Conservation (phyloP, 306 rosid genomes). For the Corylus heterophylla region DNA sequence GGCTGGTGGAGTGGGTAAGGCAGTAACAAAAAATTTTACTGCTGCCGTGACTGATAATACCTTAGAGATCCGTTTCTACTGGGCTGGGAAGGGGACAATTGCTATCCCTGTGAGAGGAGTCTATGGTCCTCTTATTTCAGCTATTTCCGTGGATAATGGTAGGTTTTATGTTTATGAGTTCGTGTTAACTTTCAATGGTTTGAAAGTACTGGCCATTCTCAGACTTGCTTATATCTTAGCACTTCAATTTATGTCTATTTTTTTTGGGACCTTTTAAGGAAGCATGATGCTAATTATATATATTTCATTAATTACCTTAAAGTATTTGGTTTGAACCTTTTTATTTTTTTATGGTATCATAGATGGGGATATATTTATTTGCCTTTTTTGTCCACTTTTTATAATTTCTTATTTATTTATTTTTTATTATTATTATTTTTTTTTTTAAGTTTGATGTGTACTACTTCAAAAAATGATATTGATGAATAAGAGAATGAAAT, state of each 20-base stretch:
- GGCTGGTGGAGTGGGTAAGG: constrained; percentile 38
- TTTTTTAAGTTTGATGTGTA: not conserved
- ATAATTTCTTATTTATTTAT: too few relatives aligned
- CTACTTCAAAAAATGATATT: not conserved
- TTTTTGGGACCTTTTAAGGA: not conserved
- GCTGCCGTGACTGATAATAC: constrained; percentile 9
- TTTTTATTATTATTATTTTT: too few relatives aligned
- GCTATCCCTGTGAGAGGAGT: constrained; percentile 34
- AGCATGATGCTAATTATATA: not conserved
- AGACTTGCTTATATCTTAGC: not conserved
- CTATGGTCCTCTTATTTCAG: constrained; percentile 54
- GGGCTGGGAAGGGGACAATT: constrained; percentile 54
- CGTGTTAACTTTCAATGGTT: not conserved
- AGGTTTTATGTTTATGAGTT: too few relatives aligned
- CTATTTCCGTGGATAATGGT: constrained; percentile 39
- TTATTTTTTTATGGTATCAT: not conserved
- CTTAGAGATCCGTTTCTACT: constrained; percentile 42
- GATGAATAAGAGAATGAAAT: not conserved
- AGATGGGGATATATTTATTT: not conserved
- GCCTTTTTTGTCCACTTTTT: not conserved
- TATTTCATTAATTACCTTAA: not conserved
- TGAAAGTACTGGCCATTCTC: not conserved
- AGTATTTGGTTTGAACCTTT: not conserved
- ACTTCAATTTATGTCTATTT: not conserved
- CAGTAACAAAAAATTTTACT: not conserved